Conservation (phyloP, 23 red algal species). For the Gracilaria gracilis region DNA sequence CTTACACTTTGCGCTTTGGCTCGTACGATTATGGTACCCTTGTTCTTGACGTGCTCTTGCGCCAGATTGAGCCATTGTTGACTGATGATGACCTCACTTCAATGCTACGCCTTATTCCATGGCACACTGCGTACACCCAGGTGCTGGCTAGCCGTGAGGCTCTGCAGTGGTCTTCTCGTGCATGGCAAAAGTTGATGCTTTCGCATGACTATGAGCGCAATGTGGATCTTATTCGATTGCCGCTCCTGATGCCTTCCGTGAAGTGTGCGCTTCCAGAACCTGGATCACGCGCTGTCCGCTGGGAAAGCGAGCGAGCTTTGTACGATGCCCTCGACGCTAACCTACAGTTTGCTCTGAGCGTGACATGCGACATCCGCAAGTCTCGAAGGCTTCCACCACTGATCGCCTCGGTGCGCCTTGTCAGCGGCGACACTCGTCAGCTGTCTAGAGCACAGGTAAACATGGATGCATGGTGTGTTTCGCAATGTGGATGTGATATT, state of each 20-base stretch:
- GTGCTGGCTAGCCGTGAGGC: constrained; percentile 12
- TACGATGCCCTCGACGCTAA: constrained; percentile 5
- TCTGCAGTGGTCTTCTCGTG: constrained; percentile 22
- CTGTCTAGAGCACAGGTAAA: not conserved
- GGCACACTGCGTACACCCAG: constrained; percentile 16
- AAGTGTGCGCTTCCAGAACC: constrained; percentile 37
- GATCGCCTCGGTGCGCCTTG: constrained; percentile 16
- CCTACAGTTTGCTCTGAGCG: constrained; percentile 11
- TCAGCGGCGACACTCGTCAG: not conserved
- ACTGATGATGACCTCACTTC: not conserved
- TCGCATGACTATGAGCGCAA: not conserved
- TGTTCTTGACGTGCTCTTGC: constrained; percentile 5
- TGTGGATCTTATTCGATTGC: not conserved
- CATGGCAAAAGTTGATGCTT: constrained; percentile 16
- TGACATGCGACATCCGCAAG: constrained; percentile 14
- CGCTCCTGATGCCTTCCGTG: not conserved
- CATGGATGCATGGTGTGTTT: not conserved
- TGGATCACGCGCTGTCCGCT: constrained; percentile 1
- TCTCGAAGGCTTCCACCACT: constrained; percentile 18
- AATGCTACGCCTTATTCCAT: constrained; percentile 7
- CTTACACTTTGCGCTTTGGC: constrained; percentile 17
- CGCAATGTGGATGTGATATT: constrained; percentile 43
- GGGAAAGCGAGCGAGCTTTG: constrained; percentile 19
- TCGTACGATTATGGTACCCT: constrained; percentile 15
- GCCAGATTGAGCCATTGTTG: not conserved